A percentile compares a stretch with the other conserved stretches of the same genome.
Evolutionary conservation across 305 asterid genomes (phyloP).

Genomic region (Fraxinus dipetala): DNA sequence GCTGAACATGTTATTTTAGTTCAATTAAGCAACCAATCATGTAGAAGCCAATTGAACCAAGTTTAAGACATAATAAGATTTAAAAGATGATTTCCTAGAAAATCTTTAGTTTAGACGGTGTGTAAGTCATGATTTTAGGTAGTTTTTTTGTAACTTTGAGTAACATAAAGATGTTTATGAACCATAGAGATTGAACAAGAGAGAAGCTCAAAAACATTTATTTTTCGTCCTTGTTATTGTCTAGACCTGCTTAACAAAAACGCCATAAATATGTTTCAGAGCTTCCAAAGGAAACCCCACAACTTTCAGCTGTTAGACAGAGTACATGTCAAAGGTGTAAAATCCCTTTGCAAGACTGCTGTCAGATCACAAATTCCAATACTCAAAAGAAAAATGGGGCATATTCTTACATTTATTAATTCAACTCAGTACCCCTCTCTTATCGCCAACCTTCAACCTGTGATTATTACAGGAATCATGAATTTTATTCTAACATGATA

Average conservation of each 20-base stretch:
- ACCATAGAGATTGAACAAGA: neutral
- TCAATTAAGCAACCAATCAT: neutral
- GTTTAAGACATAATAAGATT: neutral
- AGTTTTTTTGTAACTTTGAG: neutral
- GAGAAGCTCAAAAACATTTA: neutral
- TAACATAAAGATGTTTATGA: neutral
- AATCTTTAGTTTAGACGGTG: neutral
- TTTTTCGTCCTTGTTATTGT: neutral
- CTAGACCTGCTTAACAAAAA: neutral
- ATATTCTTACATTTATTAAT: neutral
- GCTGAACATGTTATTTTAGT: neutral
- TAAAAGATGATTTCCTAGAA: neutral
- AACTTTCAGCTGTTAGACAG: neutral
- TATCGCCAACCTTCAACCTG: constrained; percentile 5
- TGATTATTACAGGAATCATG: neutral
- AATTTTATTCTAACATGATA: neutral
- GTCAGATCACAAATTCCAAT: neutral
- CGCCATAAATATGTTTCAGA: neutral
- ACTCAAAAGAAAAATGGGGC: neutral
- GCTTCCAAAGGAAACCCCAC: neutral
- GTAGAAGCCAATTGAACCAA: neutral
- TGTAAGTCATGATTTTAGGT: neutral
- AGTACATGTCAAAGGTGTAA: neutral
- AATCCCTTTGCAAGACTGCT: neutral
- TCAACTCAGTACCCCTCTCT: neutral